A percentile compares a stretch with the other conserved stretches of the same genome.
Evolutionary conservation across 2,329 filamentous ascomycete genomes (phyloP).

Genomic region (Cordyceps cateniannulata): DNA sequence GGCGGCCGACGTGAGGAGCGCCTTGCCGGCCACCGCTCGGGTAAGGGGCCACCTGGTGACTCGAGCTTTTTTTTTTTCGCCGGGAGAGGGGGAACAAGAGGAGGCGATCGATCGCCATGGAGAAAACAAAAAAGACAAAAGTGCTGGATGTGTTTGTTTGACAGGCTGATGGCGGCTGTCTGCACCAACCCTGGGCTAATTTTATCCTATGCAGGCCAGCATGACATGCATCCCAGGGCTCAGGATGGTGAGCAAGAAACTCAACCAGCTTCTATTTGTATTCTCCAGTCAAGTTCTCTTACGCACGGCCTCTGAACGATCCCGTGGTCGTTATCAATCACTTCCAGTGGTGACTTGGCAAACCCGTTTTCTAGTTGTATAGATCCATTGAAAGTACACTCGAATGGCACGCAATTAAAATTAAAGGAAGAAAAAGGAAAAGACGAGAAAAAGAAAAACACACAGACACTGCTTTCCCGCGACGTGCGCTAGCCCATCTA

Average conservation of each 20-base stretch:
- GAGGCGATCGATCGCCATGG: not conserved
- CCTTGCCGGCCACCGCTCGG: not conserved
- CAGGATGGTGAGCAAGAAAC: not conserved
- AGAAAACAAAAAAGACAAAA: not conserved
- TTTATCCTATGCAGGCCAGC: not conserved
- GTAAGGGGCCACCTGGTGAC: conserved; percentile 1
- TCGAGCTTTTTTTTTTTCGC: not conserved
- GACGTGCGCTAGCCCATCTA: not conserved
- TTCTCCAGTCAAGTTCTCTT: not conserved
- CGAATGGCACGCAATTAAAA: too few relatives aligned
- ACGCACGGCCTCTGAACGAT: not conserved
- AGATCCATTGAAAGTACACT: too few relatives aligned
- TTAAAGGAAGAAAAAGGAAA: not conserved
- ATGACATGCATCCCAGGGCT: not conserved
- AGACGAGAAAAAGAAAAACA: not conserved
- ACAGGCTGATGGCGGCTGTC: not conserved
- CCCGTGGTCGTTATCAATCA: not conserved
- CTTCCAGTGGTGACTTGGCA: not conserved
- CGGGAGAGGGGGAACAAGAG: not conserved
- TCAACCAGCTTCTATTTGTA: not conserved
- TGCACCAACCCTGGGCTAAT: conserved; percentile 5
- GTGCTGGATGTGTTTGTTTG: not conserved
- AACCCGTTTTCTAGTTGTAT: too few relatives aligned
- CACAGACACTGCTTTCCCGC: not conserved
- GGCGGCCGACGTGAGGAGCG: not conserved